Base-by-base conservation (phyloP, 1,139 yeast genomes). In the Diutina siamensis region DNA sequence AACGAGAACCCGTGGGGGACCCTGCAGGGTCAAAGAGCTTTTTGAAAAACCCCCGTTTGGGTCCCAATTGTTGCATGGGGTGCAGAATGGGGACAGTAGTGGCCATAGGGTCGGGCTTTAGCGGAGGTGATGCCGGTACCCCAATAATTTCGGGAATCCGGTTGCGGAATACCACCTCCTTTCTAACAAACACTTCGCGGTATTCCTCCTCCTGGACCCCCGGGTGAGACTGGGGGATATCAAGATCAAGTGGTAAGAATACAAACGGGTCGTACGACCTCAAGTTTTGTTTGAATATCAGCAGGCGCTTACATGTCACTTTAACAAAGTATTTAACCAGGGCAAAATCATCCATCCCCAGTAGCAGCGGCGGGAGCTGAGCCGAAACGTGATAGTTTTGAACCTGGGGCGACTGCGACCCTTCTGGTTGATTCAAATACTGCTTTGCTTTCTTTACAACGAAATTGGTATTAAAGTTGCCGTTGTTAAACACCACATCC, bases 351-450 rank as follows among this genome's bases (percentile, higher is more conserved):
- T 70, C 73, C 48, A 69, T 50, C 4, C 73, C 78, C 19, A 68
- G 60, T 21, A 79, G 58, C 1, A 83, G 68, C 0, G 87, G 85
- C 2, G 86, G 85, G 35, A 80, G 59, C 44, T 67, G 71, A 1
- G 65, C 55, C 2, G 60, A 57, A 2, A 67, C 54, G 53, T 78
- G 84, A 45, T 67, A 66, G 17, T 50, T 44, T 17, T 49, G 51
- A 35, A 21, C 27, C 8, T 22, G 13, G 9, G 27, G 18, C 18
- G 8, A 7, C 19, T 22, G 32, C 3, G 31, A 5, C 19, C 21
- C 36, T 7, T 38, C 42, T 12, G 20, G 28, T 15, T 25, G 42
- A 10, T 38, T 38, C 22, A 38, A 38, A 18, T 38, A 38, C 31
- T 15, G 20, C 18, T 38, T 38, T 2, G 42, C 42, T 17, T 38